These are phyloP conservation scores for Chaetoceros muelleri DNA, from an alignment of 108 stramenopile genomes.

Conservation along the genomic window DNA sequence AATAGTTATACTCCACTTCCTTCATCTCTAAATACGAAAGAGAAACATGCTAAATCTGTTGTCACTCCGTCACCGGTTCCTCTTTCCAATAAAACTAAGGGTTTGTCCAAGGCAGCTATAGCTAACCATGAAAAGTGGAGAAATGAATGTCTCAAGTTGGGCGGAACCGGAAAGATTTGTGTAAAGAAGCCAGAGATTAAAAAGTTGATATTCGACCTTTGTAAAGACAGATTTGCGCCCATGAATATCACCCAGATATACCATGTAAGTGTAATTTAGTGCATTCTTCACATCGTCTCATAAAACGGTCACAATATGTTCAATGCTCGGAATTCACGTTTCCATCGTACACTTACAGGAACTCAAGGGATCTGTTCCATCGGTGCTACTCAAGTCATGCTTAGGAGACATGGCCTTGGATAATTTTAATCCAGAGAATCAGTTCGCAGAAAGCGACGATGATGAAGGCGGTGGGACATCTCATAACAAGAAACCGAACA, in stretches of 20 bases:
- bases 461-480: constrained; percentile 37
- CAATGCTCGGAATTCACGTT: background rate
- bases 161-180: constrained; percentile 9
- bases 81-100: too few relatives aligned
- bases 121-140: constrained; percentile 22
- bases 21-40: background rate
- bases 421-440: constrained; percentile 14
- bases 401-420: constrained; percentile 62
- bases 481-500: constrained; percentile 15
- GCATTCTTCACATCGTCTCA: background rate
- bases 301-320: background rate
- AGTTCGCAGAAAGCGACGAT: constrained; percentile 41
- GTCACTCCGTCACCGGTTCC: too few relatives aligned
- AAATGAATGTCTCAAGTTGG: constrained; percentile 16
- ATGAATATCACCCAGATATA: constrained; percentile 72
- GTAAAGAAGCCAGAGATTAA: constrained; percentile 47
- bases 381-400: constrained; percentile 42
- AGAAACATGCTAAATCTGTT: background rate
- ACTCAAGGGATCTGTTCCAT: constrained; percentile 53
- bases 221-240: constrained; percentile 55
- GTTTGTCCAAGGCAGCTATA: constrained; percentile 7
- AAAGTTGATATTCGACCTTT: constrained; percentile 55
- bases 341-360: constrained; percentile 9
- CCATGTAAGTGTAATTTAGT: constrained; percentile 20
- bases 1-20: background rate